A percentile compares a stretch with the other conserved stretches of the same genome.
phyloP scores from a whole-genome alignment of 2,329 filamentous ascomycete genomes.

The Arthrinium puccinioides region DNA sequence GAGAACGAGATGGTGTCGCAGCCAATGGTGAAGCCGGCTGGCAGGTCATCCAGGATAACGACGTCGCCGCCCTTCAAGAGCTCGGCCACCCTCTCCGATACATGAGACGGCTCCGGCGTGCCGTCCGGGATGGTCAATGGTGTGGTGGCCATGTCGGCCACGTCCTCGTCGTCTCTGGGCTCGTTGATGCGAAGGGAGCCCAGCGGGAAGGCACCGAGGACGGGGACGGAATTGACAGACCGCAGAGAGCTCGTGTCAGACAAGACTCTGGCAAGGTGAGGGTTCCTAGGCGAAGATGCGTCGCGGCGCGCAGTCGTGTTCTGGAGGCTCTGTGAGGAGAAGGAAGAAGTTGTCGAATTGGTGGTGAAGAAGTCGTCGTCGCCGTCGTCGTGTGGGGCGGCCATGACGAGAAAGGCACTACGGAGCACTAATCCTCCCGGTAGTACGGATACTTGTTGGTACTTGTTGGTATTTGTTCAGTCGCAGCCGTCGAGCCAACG shows the following conservation, averaged over 20 bases:
- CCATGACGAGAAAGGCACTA: too few species aligned
- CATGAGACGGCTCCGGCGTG: conserved; percentile 11
- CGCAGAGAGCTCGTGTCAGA: conserved; percentile 12
- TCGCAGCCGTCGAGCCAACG: too few species aligned
- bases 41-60: conserved; percentile 44
- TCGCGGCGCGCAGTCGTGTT: not conserved
- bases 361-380: not conserved
- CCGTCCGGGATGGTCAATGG: conserved; percentile 9
- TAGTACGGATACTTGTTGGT: too few species aligned
- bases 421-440: too few species aligned
- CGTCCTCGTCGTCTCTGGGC: conserved; percentile 2
- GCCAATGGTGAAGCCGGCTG: conserved; percentile 42
- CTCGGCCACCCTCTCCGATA: conserved; percentile 18
- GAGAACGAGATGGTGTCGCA: conserved; percentile 45
- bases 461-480: too few species aligned
- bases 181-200: conserved; percentile 14
- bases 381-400: not conserved
- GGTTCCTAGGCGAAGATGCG: not conserved
- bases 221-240: conserved; percentile 23
- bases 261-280: too few species aligned
- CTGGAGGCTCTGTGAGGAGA: not conserved
- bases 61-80: conserved; percentile 35
- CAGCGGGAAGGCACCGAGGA: conserved; percentile 21
- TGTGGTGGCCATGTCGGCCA: conserved; percentile 5
- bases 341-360: too few species aligned